Evolutionary conservation across 495 filamentous ascomycete genomes (phyloP).

Genomic region (Penicillium parvum): DNA sequence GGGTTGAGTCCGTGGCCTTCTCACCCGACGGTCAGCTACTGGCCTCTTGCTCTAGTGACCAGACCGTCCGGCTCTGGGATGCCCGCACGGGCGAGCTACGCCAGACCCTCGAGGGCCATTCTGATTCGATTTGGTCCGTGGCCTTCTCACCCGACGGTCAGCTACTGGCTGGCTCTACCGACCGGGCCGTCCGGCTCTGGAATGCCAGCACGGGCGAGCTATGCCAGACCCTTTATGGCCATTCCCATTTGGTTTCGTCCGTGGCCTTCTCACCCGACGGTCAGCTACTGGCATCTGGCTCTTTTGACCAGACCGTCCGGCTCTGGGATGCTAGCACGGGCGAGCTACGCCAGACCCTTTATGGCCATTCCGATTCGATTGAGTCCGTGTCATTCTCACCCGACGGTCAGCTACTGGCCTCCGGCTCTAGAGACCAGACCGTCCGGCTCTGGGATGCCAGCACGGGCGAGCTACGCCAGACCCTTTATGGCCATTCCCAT

Average conservation of each 20-base stretch:
- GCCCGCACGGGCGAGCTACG: neutral
- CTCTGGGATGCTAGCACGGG: too few relatives aligned
- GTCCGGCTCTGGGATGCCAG: conserved; percentile 8
- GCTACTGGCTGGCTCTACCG: too few relatives aligned
- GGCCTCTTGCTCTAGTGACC: neutral
- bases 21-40: neutral
- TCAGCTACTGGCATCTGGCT: too few relatives aligned
- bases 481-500: neutral
- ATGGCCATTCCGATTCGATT: too few relatives aligned
- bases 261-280: too few relatives aligned
- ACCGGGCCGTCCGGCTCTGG: too few relatives aligned
- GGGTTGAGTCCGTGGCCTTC: neutral
- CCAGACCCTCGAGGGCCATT: conserved; percentile 9
- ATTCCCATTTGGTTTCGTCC: too few relatives aligned
- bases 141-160: too few relatives aligned
- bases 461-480: neutral
- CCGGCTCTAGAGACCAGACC: conserved; percentile 3
- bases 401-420: conserved; percentile 6
- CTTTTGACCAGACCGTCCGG: too few relatives aligned
- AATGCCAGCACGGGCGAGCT: too few relatives aligned
- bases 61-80: neutral
- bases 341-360: too few relatives aligned
- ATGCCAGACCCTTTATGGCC: too few relatives aligned
- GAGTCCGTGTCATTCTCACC: conserved; percentile 14
- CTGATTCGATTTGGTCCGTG: conserved; percentile 3